phyloP scores from a whole-genome alignment of 495 filamentous ascomycete species.

The Pseudotulostoma volvatum region DNA sequence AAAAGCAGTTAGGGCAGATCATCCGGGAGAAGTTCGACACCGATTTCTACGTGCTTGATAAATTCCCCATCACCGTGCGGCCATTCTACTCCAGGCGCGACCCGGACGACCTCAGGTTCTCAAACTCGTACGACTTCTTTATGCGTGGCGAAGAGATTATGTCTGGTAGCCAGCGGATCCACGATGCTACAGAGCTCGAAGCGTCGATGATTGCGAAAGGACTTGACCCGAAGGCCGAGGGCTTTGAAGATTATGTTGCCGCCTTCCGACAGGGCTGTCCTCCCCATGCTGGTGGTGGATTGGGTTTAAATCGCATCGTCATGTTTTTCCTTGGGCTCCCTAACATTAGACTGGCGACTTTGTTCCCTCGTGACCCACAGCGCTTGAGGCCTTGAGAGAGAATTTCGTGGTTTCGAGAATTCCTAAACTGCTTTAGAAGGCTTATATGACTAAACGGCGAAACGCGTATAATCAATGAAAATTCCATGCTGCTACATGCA shows the following conservation, averaged over 20 bases:
- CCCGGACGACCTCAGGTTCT: slow-evolving; percentile 46
- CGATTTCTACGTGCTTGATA: slow-evolving; percentile 85
- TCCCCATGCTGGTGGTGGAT: slow-evolving; percentile 72
- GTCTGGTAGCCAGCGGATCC: slow-evolving; percentile 73
- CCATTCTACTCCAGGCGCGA: slow-evolving; percentile 86
- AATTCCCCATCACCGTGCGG: slow-evolving; percentile 70
- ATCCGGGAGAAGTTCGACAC: slow-evolving; percentile 70
- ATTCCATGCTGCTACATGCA: too few species aligned
- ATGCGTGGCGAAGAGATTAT: slow-evolving; percentile 87
- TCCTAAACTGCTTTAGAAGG: neutral
- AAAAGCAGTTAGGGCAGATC: slow-evolving; percentile 77
- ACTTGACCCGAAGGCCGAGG: slow-evolving; percentile 52
- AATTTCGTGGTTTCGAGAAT: neutral
- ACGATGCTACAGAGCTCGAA: slow-evolving; percentile 53
- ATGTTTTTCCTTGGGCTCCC: slow-evolving; percentile 75
- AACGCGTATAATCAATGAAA: too few species aligned
- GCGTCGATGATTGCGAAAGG: slow-evolving; percentile 54
- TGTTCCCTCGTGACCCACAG: slow-evolving; percentile 77
- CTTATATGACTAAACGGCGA: too few species aligned
- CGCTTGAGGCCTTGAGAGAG: slow-evolving; percentile 47
- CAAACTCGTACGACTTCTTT: slow-evolving; percentile 86
- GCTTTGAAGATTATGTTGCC: slow-evolving; percentile 71
- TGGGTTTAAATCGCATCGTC: slow-evolving; percentile 78
- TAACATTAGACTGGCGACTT: slow-evolving; percentile 59
- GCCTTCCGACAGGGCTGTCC: slow-evolving; percentile 65